Evolutionary conservation across 2,329 filamentous ascomycete species (phyloP), one percentile per base, ranked within the genome.

Genomic region (Fusarium ramigenum): DNA sequence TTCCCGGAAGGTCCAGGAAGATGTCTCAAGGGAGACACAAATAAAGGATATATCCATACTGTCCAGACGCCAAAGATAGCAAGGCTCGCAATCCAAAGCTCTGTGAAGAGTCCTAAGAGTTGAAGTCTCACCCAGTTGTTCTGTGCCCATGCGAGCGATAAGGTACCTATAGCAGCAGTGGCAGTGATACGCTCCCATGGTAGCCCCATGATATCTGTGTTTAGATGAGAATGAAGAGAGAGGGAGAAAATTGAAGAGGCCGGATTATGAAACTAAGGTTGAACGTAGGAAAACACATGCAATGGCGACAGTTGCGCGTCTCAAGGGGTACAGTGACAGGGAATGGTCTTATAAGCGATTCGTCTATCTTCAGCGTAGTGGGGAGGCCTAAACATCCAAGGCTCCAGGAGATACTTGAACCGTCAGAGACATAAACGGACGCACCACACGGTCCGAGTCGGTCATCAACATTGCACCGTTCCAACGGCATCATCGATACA

Each of bases 11-110:
- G 86, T 46, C 83, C 82, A 5, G 87, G 87, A 10, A 89, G 78
- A 56, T 82, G 80, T 21, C 84, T 81, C 63, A 89, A 79, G 5
- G 87, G 86, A 25, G 87, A 89, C 72, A 88, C 82, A 72, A 83
- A 78, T 34, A 84, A 83, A 21, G 87, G 87, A 73, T 85, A 89
- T 37, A 89, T 77, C 44, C 88, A 78, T 28, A 85, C 75, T 5
- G 72, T 73, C 82, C 84, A 89, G n/a, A 84, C 19, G 21, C 47
- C 78, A 78, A 81, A 87, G 7, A 73, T 40, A 14, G 82, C 39
- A 25, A 82, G 66, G 67, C 84, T 81, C 7, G 81, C 53, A 6
- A 79, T 10, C 81, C 82, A 88, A 34, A 80, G 65, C 18, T 69
- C 69, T 11, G 75, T 44, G 60, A 87, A 87, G 40, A 70, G 77